These are phyloP conservation scores for Populus davidiana DNA, from an alignment of 345 rosid species.

Conservation along the genomic window DNA sequence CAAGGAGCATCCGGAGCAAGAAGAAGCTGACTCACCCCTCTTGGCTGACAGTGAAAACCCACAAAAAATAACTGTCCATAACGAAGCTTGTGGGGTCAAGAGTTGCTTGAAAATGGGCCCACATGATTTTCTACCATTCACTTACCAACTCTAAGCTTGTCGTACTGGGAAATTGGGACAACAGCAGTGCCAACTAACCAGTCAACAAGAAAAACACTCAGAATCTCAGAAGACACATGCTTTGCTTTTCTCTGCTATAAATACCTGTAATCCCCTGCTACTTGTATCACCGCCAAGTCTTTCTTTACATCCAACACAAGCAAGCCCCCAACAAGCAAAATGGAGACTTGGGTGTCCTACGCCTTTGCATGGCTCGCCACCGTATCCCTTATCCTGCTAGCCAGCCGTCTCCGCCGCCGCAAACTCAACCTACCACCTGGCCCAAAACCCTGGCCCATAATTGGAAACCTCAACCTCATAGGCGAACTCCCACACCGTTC, in stretches of 20 bases:
- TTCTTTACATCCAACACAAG: neutral
- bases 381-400: constrained; percentile 32
- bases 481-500: constrained; percentile 63
- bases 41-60: too few species aligned
- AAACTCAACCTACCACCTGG: constrained; percentile 54
- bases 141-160: neutral
- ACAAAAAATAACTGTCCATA: too few species aligned
- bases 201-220: too few species aligned
- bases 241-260: neutral
- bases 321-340: neutral
- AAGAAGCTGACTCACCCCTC: too few species aligned
- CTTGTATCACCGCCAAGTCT: neutral
- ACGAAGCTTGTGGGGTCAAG: neutral
- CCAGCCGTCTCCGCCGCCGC: constrained; percentile 31
- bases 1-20: too few species aligned
- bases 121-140: rapidly evolving
- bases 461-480: constrained; percentile 66
- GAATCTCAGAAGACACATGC: neutral
- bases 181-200: neutral
- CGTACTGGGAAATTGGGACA: neutral
- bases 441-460: constrained; percentile 63
- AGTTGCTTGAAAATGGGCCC: neutral
- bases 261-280: neutral
- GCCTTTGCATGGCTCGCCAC: constrained; percentile 34
- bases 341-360: constrained; percentile 15